phyloP scores from a whole-genome alignment of 2,329 filamentous ascomycete genomes.

The Stagonosporopsis vannaccii region DNA sequence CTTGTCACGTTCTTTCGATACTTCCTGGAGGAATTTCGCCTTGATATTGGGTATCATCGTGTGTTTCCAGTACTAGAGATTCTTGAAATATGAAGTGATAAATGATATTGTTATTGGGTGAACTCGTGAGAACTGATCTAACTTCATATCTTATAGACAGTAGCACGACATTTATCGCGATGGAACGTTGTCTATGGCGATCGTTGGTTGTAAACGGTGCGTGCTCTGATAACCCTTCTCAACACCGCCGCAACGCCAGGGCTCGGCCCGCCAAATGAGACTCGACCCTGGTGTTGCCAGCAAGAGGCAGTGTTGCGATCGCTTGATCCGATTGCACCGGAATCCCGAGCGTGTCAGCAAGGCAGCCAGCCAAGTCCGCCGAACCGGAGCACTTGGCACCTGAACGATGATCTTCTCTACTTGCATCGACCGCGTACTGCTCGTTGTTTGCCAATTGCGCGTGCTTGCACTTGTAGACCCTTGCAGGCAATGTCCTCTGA shows the following conservation, averaged over 20 bases:
- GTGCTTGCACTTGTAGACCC: not conserved
- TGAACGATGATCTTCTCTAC: not conserved
- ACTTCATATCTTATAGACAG: no score
- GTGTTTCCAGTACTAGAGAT: not conserved
- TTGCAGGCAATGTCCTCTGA: not conserved
- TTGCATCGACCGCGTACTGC: no score
- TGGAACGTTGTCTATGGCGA: not conserved
- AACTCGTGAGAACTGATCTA: not conserved
- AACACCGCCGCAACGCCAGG: not conserved
- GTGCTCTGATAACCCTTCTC: not conserved
- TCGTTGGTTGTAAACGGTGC: not conserved
- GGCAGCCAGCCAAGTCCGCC: constrained; percentile 6
- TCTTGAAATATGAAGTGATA: not conserved
- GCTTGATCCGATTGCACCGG: not conserved
- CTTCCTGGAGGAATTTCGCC: not conserved
- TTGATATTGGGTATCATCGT: not conserved
- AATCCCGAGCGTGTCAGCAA: not conserved
- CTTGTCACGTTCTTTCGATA: not conserved
- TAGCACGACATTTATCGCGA: not conserved
- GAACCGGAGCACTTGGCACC: constrained; percentile 2
- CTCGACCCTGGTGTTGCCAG: not conserved
- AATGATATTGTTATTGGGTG: not conserved
- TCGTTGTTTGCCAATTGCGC: no score
- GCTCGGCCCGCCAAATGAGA: not conserved
- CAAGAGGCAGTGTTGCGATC: not conserved